Evolutionary conservation across 2,329 filamentous ascomycete genomes (phyloP).

Genomic region (Xylariaceae sp.): DNA sequence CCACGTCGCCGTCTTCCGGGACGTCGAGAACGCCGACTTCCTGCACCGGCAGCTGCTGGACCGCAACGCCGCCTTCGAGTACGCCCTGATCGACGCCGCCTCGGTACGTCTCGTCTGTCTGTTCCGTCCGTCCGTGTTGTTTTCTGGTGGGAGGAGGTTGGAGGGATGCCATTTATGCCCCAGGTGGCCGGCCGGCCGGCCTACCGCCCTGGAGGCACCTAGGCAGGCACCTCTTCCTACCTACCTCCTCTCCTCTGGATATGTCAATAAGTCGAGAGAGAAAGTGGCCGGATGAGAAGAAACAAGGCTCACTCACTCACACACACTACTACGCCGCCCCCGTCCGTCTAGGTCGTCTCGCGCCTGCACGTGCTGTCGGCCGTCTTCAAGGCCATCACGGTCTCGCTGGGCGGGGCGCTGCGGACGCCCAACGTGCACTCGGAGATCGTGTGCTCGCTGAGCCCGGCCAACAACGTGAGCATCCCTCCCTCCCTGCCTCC

Average conservation of each 20-base stretch:
- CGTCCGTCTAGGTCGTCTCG: conserved; percentile 65
- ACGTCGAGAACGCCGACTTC: conserved; percentile 69
- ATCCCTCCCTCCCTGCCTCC: conserved; percentile 1
- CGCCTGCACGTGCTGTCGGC: conserved; percentile 66
- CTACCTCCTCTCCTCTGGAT: too few relatives aligned
- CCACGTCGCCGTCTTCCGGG: conserved; percentile 66
- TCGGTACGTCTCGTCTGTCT: conserved; percentile 59
- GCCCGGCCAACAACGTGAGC: conserved; percentile 71
- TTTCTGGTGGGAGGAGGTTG: too few relatives aligned
- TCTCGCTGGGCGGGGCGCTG: conserved; percentile 51
- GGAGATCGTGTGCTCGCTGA: conserved; percentile 76
- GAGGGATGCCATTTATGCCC: too few relatives aligned
- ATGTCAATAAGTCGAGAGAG: too few relatives aligned
- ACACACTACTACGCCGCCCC: too few relatives aligned
- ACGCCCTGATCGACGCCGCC: conserved; percentile 84
- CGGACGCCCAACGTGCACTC: conserved; percentile 83
- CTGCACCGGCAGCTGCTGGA: conserved; percentile 78
- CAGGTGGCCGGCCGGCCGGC: too few relatives aligned
- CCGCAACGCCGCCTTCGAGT: conserved; percentile 80
- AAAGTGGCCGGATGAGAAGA: too few relatives aligned
- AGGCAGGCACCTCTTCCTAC: too few relatives aligned
- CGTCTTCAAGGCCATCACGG: conserved; percentile 67
- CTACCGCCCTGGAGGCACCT: too few relatives aligned
- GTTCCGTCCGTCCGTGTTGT: too few relatives aligned
- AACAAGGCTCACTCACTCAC: too few relatives aligned